Conservation (phyloP, 164 flowering plant genomes). For the Vitis cinerea region DNA sequence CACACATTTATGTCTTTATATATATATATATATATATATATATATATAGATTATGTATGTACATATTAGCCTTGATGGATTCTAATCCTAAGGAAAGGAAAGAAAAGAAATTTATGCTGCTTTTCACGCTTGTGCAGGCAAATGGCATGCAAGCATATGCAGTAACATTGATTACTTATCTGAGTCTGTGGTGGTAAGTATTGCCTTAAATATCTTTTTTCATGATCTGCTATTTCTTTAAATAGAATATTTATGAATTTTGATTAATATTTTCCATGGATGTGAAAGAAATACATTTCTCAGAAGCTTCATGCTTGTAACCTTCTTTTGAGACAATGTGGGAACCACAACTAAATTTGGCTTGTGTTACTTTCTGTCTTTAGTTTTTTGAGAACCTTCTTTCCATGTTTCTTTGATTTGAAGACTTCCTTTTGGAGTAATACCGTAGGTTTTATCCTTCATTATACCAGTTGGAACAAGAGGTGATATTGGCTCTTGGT, state of each 20-base stretch:
- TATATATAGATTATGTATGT: too few relatives aligned
- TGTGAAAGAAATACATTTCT: not conserved
- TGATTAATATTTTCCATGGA: too few relatives aligned
- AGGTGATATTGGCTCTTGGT: too few relatives aligned
- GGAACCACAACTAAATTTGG: not conserved
- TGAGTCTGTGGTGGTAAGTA: constrained; percentile 92
- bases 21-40: not conserved
- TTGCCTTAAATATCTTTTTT: not conserved
- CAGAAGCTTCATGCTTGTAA: not conserved
- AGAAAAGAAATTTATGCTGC: not conserved
- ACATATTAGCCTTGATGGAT: not conserved
- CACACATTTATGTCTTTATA: too few relatives aligned
- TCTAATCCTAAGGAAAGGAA: too few relatives aligned
- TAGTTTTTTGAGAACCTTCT: not conserved
- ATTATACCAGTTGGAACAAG: too few relatives aligned
- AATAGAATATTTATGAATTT: too few relatives aligned
- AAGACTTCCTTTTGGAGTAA: too few relatives aligned
- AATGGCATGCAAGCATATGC: constrained; percentile 86
- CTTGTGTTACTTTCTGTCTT: not conserved
- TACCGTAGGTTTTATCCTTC: too few relatives aligned
- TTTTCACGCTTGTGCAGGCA: constrained; percentile 53
- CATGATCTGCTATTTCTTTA: too few relatives aligned
- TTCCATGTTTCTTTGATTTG: not conserved
- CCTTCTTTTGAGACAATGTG: not conserved
- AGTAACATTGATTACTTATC: constrained; percentile 77